A percentile compares a stretch with the other conserved stretches of the same genome.
Conservation (phyloP, 2,329 filamentous ascomycete species). For the Ceratocystis harringtonii region DNA sequence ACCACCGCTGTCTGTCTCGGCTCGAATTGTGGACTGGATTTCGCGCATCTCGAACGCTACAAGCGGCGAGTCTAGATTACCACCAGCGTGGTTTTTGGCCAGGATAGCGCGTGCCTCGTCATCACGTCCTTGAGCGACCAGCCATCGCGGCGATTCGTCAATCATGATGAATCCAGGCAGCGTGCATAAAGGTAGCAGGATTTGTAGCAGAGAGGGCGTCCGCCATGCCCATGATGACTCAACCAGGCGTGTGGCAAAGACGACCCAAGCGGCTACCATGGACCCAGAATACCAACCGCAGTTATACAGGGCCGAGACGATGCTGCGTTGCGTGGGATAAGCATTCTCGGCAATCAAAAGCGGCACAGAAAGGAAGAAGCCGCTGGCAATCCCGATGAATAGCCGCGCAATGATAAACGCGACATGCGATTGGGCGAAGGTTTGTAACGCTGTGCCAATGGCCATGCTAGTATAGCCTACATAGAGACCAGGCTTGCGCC, state of each 20-base stretch:
- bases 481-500: conserved; percentile 33
- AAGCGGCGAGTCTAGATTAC: conserved; percentile 34
- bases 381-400: conserved; percentile 26
- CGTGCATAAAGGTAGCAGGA: conserved; percentile 29
- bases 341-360: conserved; percentile 49
- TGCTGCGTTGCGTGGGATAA: conserved; percentile 46
- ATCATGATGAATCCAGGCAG: conserved; percentile 21
- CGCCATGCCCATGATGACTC: conserved; percentile 26
- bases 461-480: conserved; percentile 31
- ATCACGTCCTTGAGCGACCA: conserved; percentile 23
- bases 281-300: conserved; percentile 31
- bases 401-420: conserved; percentile 44
- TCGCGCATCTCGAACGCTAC: conserved; percentile 46
- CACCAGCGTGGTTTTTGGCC: conserved; percentile 36
- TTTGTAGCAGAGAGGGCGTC: conserved; percentile 29
- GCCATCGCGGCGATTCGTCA: conserved; percentile 25
- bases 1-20: conserved; percentile 38
- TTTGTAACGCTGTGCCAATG: conserved; percentile 23
- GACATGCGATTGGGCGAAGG: conserved; percentile 26
- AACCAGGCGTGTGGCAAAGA: conserved; percentile 28
- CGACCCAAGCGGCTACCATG: conserved; percentile 33
- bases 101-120: conserved; percentile 25
- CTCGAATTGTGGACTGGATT: conserved; percentile 40
- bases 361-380: conserved; percentile 46
- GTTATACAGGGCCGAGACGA: conserved; percentile 43